Evolutionary conservation across 1,284 basidiomycete species (phyloP), one percentile per base, ranked within the genome.

Genomic region (Leccinum pachyderme): DNA sequence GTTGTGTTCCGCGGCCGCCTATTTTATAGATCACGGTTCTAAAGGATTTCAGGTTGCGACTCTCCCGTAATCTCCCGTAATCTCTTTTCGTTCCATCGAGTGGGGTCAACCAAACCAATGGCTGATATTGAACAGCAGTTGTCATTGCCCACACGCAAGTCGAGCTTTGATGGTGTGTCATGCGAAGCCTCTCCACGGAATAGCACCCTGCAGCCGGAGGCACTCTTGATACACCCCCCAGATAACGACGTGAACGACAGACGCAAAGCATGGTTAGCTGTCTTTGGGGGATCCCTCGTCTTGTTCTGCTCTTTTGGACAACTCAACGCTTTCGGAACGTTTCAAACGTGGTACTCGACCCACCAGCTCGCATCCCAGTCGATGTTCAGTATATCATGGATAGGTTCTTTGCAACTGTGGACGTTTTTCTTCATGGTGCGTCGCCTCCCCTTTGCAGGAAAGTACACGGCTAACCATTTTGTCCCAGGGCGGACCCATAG

Each of bases 401-500:
- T 80, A 55, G 78, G 79, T 8, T 75, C 79, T 9, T 51, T 79
- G 37, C 78, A 79, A 56, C 59, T 80, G 2, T 79, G 75, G 65
- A 72, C 72, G 57, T 75, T 69, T 64, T 80, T 75, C 52, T 76
- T 76, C 54, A 76, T 78, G 63, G 72, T 72, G 24, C 56, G 73
- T 57, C 68, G 61, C 13, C 58, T 12, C 53, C 45, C 6, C 63
- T 66, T 46, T 27, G 5, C 5, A 4, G 12, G 6, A 51, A 28
- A 33, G 31, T 25, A 5, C 29, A 37, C 53, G n/a, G 7, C 28
- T 59, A 52, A 66, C 49, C 43, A n/a, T 18, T 7, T 29, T 24
- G 25, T 54, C 35, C 13, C 48, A 82, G 81, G 81, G 81, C 15
- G 77, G 74, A 25, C 73, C 74, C 4, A 75, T 81, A 53, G 82